phyloP scores from a whole-genome alignment of 176 grass and related monocot genomes.

The Carex cristatella region DNA sequence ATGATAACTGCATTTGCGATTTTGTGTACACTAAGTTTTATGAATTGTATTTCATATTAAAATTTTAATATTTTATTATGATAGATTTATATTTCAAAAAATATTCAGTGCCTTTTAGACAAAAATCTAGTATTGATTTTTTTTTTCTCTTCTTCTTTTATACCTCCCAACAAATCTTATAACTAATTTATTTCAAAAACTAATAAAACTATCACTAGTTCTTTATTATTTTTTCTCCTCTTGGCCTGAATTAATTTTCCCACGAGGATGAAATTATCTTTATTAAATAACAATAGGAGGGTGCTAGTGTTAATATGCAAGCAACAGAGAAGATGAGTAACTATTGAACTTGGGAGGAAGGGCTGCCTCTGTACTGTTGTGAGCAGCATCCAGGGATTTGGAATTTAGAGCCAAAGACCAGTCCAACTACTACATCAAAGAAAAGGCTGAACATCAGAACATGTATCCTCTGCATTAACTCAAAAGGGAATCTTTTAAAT shows the following conservation, averaged over 20 bases:
- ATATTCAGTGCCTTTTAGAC: no score
- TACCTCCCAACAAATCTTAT: no score
- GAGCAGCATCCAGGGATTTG: constrained; percentile 12
- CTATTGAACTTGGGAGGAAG: neutral
- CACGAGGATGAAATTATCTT: neutral
- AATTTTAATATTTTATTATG: neutral
- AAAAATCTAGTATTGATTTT: no score
- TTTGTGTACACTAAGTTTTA: neutral
- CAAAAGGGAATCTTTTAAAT: no score
- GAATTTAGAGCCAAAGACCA: constrained; percentile 42
- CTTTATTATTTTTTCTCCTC: neutral
- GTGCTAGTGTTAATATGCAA: neutral
- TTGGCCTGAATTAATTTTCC: neutral
- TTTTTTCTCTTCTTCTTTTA: no score
- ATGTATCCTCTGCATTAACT: no score
- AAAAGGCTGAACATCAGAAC: neutral
- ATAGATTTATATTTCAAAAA: no score
- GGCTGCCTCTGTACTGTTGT: neutral
- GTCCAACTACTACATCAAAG: constrained; percentile 49
- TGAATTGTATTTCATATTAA: neutral
- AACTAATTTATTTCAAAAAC: no score
- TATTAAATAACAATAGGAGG: neutral
- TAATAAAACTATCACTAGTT: no score
- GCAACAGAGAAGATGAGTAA: neutral
- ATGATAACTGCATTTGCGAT: no score